These are phyloP conservation scores for Tolypocladium album DNA, from an alignment of 2,329 filamentous ascomycete species.

Conservation along the genomic window DNA sequence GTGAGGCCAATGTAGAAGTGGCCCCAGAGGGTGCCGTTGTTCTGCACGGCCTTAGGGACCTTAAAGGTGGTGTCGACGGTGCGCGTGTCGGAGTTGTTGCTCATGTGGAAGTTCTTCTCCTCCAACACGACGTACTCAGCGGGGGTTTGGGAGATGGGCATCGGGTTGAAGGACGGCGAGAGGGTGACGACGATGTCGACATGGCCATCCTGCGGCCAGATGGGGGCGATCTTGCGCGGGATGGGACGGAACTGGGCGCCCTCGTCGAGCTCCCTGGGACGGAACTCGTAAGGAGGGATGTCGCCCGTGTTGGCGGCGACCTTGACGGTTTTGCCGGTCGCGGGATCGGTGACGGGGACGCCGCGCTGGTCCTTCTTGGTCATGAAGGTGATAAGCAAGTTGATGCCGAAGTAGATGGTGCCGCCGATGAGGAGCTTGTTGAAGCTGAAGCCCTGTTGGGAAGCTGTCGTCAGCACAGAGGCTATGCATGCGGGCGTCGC, in stretches of 20 bases:
- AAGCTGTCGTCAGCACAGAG: not conserved
- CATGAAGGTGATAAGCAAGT: conserved; percentile 45
- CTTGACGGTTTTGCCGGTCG: conserved; percentile 38
- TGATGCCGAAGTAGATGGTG: conserved; percentile 47
- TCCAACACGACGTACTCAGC: conserved; percentile 62
- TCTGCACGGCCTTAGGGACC: conserved; percentile 70
- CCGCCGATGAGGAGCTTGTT: conserved; percentile 40
- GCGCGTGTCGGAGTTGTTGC: conserved; percentile 70
- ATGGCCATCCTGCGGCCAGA: conserved; percentile 72
- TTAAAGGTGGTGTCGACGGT: conserved; percentile 66
- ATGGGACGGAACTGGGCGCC: conserved; percentile 53
- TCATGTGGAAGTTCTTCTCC: conserved; percentile 70
- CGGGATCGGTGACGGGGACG: conserved; percentile 36
- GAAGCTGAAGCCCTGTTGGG: conserved; percentile 22
- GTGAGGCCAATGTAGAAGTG: conserved; percentile 82
- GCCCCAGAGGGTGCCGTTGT: conserved; percentile 88
- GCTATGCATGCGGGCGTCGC: not conserved
- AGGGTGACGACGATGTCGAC: conserved; percentile 82
- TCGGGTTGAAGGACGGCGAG: conserved; percentile 61
- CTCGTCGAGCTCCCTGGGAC: conserved; percentile 49
- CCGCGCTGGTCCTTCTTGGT: conserved; percentile 35
- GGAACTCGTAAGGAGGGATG: conserved; percentile 54
- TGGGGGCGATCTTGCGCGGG: conserved; percentile 66
- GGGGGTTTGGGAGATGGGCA: conserved; percentile 53
- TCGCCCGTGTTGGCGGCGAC: conserved; percentile 42